A percentile compares a stretch with the other conserved stretches of the same genome.
These are phyloP conservation scores for Schwanniomyces vanrijiae DNA, from an alignment of 805 yeast genomes.

Conservation along the genomic window DNA sequence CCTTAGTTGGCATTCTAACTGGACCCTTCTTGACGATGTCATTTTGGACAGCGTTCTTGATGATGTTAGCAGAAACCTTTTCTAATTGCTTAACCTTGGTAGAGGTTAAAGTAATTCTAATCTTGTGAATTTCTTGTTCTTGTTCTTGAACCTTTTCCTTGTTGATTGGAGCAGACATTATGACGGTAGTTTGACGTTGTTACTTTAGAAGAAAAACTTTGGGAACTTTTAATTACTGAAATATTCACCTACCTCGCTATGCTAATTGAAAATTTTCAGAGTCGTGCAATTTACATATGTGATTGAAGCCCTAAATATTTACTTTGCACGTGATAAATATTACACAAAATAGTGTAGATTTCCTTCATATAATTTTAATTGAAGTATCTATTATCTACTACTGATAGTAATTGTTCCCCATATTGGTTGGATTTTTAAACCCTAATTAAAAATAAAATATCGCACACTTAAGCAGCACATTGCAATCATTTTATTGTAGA, in stretches of 20 bases:
- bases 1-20: conserved; percentile 99
- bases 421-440: too few relatives aligned
- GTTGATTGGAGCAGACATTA: conserved; percentile 75
- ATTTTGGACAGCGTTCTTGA: conserved; percentile 81
- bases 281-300: conserved; percentile 2
- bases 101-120: conserved; percentile 98
- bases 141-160: conserved; percentile 87
- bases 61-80: conserved; percentile 89
- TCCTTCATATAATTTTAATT: too few relatives aligned
- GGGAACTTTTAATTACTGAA: not conserved
- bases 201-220: conserved; percentile 10
- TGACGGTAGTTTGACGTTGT: conserved; percentile 39
- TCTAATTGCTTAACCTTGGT: conserved; percentile 98
- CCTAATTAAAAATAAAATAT: too few relatives aligned
- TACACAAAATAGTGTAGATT: too few relatives aligned
- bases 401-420: too few relatives aligned
- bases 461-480: too few relatives aligned
- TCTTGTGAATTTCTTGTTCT: conserved; percentile 86
- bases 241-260: conserved; percentile 1
- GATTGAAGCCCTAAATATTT: conserved; percentile 11
- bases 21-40: conserved; percentile 96
- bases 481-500: too few relatives aligned
- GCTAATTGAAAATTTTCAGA: not conserved
- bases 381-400: too few relatives aligned
- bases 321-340: not conserved